Evolutionary conservation across 768 basidiomycete species (phyloP).

Genomic region (Piloderma croceum): DNA sequence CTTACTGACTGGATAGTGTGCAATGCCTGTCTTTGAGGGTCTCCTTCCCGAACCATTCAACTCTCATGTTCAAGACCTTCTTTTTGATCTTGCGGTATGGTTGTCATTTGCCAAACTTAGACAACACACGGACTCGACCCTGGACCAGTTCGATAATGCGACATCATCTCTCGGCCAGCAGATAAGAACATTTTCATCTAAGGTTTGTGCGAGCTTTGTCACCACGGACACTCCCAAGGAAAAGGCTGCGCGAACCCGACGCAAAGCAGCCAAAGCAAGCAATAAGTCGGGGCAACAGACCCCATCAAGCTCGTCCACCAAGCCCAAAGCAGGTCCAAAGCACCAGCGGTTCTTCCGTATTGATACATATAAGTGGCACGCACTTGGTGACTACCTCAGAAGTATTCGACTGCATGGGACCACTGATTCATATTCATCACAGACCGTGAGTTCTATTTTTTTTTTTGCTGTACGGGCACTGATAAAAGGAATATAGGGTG

Average conservation of each 20-base stretch:
- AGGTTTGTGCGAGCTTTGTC: slow-evolving; percentile 17
- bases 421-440: slow-evolving; percentile 30
- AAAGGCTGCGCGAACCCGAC: neutral
- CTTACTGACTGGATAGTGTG: neutral
- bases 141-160: neutral
- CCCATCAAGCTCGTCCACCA: neutral
- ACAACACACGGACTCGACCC: slow-evolving; percentile 11
- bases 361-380: slow-evolving; percentile 30
- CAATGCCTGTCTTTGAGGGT: slow-evolving; percentile 34
- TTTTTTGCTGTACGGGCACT: neutral
- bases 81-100: slow-evolving; percentile 15
- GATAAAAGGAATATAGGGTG: slow-evolving; percentile 23
- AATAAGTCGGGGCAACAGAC: neutral
- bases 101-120: slow-evolving; percentile 15
- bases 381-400: slow-evolving; percentile 27
- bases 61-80: slow-evolving; percentile 8
- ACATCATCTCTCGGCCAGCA: slow-evolving; percentile 11
- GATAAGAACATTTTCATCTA: slow-evolving; percentile 16
- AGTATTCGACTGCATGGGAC: slow-evolving; percentile 28
- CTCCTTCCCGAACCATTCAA: slow-evolving; percentile 18
- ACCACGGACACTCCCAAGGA: slow-evolving; percentile 14
- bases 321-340: neutral
- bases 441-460: slow-evolving; percentile 21
- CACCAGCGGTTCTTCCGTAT: slow-evolving; percentile 23
- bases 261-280: neutral